Base-by-base conservation (phyloP, 1,139 yeast species). In the Blastobotrys raffinosifermentans region DNA sequence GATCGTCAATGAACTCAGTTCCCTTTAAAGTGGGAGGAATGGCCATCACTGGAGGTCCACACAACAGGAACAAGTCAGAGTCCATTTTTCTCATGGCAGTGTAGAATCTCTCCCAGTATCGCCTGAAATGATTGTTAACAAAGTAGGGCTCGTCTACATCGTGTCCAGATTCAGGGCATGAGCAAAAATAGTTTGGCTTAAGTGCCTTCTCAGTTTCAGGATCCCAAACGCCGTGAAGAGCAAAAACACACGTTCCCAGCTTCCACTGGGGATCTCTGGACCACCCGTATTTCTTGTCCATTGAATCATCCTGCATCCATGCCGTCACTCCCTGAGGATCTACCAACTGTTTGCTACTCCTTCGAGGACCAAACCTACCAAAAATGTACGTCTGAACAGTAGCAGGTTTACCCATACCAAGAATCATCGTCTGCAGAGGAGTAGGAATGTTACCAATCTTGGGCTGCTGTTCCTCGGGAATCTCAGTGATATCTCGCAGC, bases 1-100 rank as follows among this genome's bases (percentile, higher is more conserved):
- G 73, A 1, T 66, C 57, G 51, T 85, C 94, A 15, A 85, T 60
- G 29, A 77, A 59, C 2, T 67, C 60, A 15, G 82, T 72, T 9
- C 46, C 55, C 44, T 69, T 70, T 39, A 86, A 60, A 7, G 61
- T 58, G 0, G 97, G 97, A 0, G 96, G 96, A 3, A 73, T 56
- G 46, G 82, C 84, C 46, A 89, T 64, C 0, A 84, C 93, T 1
- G 95, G 95, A 1, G 94, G 83, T 59, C 86, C 95, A 48, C 89
- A 62, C 31, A 89, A 67, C 13, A 85, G 61, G 43, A 80, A 76
- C 7, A 72, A 61, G 1, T 71, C 32, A 31, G 72, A 71, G 0
- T 67, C 46, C 1, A 66, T 49, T 1, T 56, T 47, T 43, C 94
- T 64, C 46, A 81, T 67, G 29, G 64, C 60, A 2, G 56, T 48